Base-by-base conservation (phyloP, 352 stramenopile species). In the Thraustochytrium sp. region DNA sequence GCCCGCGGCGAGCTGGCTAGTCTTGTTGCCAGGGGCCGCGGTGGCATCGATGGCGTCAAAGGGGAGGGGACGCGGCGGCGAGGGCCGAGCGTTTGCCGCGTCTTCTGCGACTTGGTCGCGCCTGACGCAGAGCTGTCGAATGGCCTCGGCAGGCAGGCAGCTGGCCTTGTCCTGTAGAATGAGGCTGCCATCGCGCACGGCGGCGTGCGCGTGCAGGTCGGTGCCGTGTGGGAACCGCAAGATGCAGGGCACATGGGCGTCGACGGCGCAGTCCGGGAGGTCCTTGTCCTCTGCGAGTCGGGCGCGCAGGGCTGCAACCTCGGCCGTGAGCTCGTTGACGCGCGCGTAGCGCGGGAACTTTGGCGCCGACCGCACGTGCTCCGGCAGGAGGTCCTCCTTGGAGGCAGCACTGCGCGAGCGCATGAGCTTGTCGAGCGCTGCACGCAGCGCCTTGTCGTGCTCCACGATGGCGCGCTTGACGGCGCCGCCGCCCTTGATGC, bases 1-100 rank as follows among this genome's bases (percentile, higher is more conserved):
- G 90, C 98, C 87, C 78, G 97, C 94, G 16, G 96, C 96, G 18
- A 97, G 88, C 88, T 99, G 96, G 86, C 92, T 97, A 23, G 97
- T 99, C 89, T 99, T 99, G 89, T 99, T 99, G 21, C 97, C 97
- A 9, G 97, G 97, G 21, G 97, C 96, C 4, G 96, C 95, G 86
- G 96, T 99, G 3, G 96, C 96, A 88, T 99, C 97, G 55, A 98
- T 94, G 2, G 97, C 90, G 83, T 97, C 46, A 21, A 85, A 77
- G 13, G 40, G 78, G 92, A 21, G n/a, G n/a, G n/a, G n/a, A n/a
- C n/a, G n/a, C n/a, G n/a, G n/a, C n/a, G n/a, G n/a, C n/a, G n/a
- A n/a, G n/a, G n/a, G n/a, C n/a, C n/a, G n/a, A n/a, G n/a, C n/a
- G n/a, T n/a, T n/a, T n/a, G n/a, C n/a, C n/a, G n/a, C n/a, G n/a